phyloP scores from a whole-genome alignment of 2,329 filamentous ascomycete genomes.

The Cladosporium oxysporum region DNA sequence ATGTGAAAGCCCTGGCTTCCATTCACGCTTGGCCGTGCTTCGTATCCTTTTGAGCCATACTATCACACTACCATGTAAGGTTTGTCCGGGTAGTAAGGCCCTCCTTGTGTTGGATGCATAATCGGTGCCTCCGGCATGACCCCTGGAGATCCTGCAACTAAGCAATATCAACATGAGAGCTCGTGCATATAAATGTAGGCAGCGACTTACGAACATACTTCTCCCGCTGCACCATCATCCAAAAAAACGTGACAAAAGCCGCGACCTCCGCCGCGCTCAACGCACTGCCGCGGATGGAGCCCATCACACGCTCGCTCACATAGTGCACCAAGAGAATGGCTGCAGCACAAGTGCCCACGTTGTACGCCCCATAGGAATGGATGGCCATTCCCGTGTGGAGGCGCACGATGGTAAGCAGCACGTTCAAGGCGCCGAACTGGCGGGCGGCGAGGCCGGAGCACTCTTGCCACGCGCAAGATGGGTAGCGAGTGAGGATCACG shows the following conservation, averaged over 20 bases:
- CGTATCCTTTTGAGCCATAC: neutral
- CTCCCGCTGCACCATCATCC: slow-evolving; percentile 19
- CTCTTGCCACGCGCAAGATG: neutral
- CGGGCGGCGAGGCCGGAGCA: slow-evolving; percentile 4
- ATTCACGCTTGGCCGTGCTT: neutral
- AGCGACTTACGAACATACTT: slow-evolving; percentile 1
- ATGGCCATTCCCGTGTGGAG: slow-evolving; percentile 8
- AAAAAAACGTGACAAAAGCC: slow-evolving; percentile 6
- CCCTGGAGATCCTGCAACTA: neutral
- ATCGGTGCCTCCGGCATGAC: neutral
- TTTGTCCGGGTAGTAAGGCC: slow-evolving; percentile 4
- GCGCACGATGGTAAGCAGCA: slow-evolving; percentile 6
- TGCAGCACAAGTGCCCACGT: neutral
- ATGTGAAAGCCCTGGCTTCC: neutral
- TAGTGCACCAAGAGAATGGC: slow-evolving; percentile 9
- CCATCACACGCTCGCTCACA: slow-evolving; percentile 3
- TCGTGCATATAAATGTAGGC: too few species aligned
- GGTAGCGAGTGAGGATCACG: neutral
- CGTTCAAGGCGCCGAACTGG: slow-evolving; percentile 5
- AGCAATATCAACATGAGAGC: neutral
- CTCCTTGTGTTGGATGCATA: slow-evolving; percentile 5
- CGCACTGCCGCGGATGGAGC: slow-evolving; percentile 5
- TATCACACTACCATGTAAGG: neutral
- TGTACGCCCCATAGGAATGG: slow-evolving; percentile 7
- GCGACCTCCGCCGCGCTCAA: neutral